Evolutionary conservation across 345 rosid species (phyloP).

Genomic region (Microthlaspi erraticum): DNA sequence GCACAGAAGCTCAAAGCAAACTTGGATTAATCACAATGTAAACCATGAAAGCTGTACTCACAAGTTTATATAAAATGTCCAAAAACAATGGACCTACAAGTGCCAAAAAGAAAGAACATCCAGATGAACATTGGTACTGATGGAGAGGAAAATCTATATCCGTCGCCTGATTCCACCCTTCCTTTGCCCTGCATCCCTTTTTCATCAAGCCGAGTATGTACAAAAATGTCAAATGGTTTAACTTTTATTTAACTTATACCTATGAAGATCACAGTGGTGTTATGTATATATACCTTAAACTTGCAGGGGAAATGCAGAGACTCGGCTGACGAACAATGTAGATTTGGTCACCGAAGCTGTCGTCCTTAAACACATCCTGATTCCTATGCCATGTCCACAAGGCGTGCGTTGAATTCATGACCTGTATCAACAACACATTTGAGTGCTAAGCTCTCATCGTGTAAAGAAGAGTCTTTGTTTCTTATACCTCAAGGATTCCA

Average conservation of each 20-base stretch:
- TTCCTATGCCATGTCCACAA: constrained; percentile 93
- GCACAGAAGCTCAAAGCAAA: background rate
- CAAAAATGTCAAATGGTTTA: constrained; percentile 5
- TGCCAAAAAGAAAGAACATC: constrained; percentile 16
- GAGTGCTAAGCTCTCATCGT: constrained; percentile 6
- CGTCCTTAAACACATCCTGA: constrained; percentile 66
- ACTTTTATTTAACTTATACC: background rate
- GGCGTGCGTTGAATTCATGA: constrained; percentile 74
- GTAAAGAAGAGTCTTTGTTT: background rate
- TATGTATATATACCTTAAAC: constrained; percentile 28
- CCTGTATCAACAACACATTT: constrained; percentile 48
- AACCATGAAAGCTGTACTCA: background rate
- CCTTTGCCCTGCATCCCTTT: constrained; percentile 22
- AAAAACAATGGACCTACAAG: constrained; percentile 17
- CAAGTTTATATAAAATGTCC: background rate
- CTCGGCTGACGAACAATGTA: constrained; percentile 72
- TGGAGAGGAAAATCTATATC: constrained; percentile 15
- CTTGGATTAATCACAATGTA: background rate
- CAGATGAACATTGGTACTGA: constrained; percentile 18
- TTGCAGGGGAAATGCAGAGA: constrained; percentile 48
- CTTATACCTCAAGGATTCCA: constrained; percentile 76
- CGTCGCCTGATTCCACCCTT: constrained; percentile 20
- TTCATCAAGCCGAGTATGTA: constrained; percentile 1
- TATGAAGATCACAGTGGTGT: constrained; percentile 19
- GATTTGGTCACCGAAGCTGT: constrained; percentile 68